A percentile compares a stretch with the other conserved stretches of the same genome.
phyloP scores from a whole-genome alignment of 306 rosid species.

The Vigna hirtella region DNA sequence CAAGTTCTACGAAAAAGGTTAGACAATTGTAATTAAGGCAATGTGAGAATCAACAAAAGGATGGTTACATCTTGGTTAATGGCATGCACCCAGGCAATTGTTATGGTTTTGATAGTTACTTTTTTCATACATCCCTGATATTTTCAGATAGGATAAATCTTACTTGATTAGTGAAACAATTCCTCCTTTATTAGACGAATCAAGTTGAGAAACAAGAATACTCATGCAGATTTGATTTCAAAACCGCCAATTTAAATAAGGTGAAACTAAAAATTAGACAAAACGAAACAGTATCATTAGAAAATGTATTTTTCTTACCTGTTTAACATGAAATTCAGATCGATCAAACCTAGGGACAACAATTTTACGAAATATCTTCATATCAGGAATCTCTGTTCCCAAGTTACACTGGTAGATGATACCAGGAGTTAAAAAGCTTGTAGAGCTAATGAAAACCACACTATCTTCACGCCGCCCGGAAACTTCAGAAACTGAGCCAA shows the following conservation, averaged over 20 bases:
- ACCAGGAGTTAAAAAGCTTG: constrained; percentile 86
- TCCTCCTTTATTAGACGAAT: constrained; percentile 59
- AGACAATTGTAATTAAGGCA: too few species aligned
- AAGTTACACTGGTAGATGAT: constrained; percentile 82
- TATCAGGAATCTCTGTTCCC: constrained; percentile 59
- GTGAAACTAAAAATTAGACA: constrained; percentile 2
- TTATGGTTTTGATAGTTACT: too few species aligned
- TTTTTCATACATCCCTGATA: constrained; percentile 5
- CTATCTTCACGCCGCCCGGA: constrained; percentile 84
- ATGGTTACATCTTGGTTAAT: too few species aligned
- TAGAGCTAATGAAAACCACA: constrained; percentile 69
- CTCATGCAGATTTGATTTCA: background rate
- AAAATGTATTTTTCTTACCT: constrained; percentile 56
- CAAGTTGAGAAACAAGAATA: constrained; percentile 30
- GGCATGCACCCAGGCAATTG: too few species aligned
- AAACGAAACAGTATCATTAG: background rate
- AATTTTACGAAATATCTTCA: constrained; percentile 91
- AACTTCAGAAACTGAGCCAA: constrained; percentile 77
- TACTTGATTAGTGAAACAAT: constrained; percentile 83
- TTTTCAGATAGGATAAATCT: constrained; percentile 29
- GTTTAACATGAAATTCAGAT: constrained; percentile 74
- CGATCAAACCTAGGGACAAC: constrained; percentile 87
- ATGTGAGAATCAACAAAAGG: too few species aligned
- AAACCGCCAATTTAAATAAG: constrained; percentile 26
- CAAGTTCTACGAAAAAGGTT: too few species aligned